Evolutionary conservation across 140 eudicot species (phyloP), one percentile per base, ranked within the genome.

Genomic region (Artemisia princeps): DNA sequence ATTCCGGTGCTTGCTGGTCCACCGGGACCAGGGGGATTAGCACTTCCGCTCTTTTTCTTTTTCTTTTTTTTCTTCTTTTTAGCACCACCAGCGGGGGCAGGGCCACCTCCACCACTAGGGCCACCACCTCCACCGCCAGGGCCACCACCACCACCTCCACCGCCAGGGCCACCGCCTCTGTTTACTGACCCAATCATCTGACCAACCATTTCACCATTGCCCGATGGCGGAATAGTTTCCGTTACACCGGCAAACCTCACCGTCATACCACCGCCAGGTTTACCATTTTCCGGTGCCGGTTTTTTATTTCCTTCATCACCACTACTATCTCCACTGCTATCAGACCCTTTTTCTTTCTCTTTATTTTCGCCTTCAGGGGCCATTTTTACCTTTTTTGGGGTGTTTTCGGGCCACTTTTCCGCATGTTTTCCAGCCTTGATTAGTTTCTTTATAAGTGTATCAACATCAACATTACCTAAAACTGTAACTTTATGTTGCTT

Each of bases 401-500:
- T 76, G 20, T 73, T 84, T 67, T 70, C 90, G 22, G 85, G 87
- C 89, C 94, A 90, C 67, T 80, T 65, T 79, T 87, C 95, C 14
- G 97, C 97, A 56, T 87, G 94, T 17, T 87, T 90, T 5, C 97
- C 88, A 1, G 83, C 70, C 83, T 77, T 90, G 7, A 74, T 57
- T 15, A 90, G 78, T 74, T 87, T 90, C 88, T 82, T 90, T 33
- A 90, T 63, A 28, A 90, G 79, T 15, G 80, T 79, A 4, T 87
- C 89, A 24, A 86, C 78, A 26, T 82, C 90, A 53, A 90, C 74
- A 74, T 84, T 87, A 13, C 97, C 95, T 6, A 84, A 65, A 5
- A 90, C 97, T 3, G 81, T 80, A 11, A 84, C 97, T 66, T 84
- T 84, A 5, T 87, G 95, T 62, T 80, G 94, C 77, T 87, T 80